Evolutionary conservation across 768 basidiomycete genomes (phyloP), one percentile per base, ranked within the genome.

Genomic region (Tylopilus felleus): DNA sequence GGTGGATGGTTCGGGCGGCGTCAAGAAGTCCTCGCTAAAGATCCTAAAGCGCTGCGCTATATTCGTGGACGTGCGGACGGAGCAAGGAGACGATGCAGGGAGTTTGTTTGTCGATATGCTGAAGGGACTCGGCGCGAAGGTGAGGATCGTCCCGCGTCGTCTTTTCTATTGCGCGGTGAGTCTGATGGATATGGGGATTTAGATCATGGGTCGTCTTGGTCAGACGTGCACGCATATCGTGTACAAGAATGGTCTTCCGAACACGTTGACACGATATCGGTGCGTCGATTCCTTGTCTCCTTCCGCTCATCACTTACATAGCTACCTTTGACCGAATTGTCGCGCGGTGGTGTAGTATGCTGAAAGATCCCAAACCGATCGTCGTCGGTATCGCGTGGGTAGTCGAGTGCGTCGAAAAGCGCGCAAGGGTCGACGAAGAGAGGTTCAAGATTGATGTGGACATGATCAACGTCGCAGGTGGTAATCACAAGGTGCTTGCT

Each of bases 301-400:
- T 49, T 45, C n/a, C 3, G 16, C 33, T 23, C 21, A n/a, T 22
- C 33, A 44, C 29, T 55, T 42, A 47, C 4, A 16, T 6, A 3
- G 5, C n/a, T 22, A 16, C 21, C 12, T 33, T n/a, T 8, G 33
- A n/a, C n/a, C n/a, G n/a, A n/a, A n/a, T n/a, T n/a, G n/a, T n/a
- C n/a, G n/a, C n/a, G 43, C 21, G 38, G 27, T 28, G 35, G 14
- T 41, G 10, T 31, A 89, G 88, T 49, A 65, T 83, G 45, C 72
- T 90, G 22, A 74, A 81, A 42, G 85, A 90, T 38, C 88, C 68
- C 63, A 79, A 85, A 63, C 93, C 93, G 0, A 59, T 73, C 23
- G 84, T 92, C 16, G 87, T 96, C 16, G 88, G 90, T 8, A 90
- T 93, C 60, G 86, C 83, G 17, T 94, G 93, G 93, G 88, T 95